These are phyloP conservation scores for Backusella parvicylindrica DNA, from an alignment of 192 early-diverging fungal genomes.

Conservation along the genomic window DNA sequence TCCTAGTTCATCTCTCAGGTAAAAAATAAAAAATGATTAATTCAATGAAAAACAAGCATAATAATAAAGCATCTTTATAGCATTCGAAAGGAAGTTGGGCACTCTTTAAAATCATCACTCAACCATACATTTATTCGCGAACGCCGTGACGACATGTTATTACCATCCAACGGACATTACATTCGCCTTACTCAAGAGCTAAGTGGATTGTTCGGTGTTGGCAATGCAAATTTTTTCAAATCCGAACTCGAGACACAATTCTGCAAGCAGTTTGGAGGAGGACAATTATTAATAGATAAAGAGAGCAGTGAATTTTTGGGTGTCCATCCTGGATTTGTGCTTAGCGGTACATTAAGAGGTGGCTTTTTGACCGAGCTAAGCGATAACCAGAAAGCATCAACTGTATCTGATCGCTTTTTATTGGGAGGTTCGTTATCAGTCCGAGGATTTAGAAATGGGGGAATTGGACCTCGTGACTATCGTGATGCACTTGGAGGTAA, in stretches of 20 bases:
- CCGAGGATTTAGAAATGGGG: constrained; percentile 83
- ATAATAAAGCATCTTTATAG: not conserved
- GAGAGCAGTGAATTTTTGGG: constrained; percentile 13
- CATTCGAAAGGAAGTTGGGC: constrained; percentile 34
- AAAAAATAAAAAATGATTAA: not conserved
- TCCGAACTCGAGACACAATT: constrained; percentile 57
- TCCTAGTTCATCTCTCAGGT: constrained; percentile 57
- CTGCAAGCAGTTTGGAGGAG: constrained; percentile 22
- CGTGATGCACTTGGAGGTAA: constrained; percentile 88
- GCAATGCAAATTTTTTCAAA: constrained; percentile 75
- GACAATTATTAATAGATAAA: constrained; percentile 16
- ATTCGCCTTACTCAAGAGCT: constrained; percentile 56
- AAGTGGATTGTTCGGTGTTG: constrained; percentile 71
- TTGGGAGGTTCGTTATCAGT: constrained; percentile 84
- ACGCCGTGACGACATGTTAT: constrained; percentile 71
- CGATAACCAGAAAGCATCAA: constrained; percentile 55
- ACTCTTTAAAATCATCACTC: constrained; percentile 75
- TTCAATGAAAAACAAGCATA: not conserved
- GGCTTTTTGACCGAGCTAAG: constrained; percentile 33
- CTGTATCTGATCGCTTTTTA: constrained; percentile 81
- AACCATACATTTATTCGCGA: constrained; percentile 66
- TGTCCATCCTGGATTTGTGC: constrained; percentile 23
- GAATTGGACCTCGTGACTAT: constrained; percentile 84
- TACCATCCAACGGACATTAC: constrained; percentile 75
- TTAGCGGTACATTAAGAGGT: constrained; percentile 18